A percentile compares a stretch with the other conserved stretches of the same genome.
phyloP scores from a whole-genome alignment of 352 stramenopile genomes.

The Phytophthora tentaculata region DNA sequence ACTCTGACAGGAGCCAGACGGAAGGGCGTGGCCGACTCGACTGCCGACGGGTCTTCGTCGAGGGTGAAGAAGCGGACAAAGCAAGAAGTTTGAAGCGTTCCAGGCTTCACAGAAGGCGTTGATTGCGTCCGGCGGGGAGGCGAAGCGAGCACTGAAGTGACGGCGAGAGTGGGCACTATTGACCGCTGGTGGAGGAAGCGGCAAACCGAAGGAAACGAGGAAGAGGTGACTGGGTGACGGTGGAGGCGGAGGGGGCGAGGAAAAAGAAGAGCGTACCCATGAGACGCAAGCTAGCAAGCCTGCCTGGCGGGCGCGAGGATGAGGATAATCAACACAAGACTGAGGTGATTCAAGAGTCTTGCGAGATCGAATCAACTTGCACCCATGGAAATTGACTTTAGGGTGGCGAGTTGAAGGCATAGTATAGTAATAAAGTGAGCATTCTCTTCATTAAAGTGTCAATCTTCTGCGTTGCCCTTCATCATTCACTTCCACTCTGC shows the following conservation, averaged over 20 bases:
- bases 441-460: constrained; percentile 34
- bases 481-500: neutral
- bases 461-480: neutral
- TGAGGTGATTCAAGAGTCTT: neutral
- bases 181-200: constrained; percentile 16
- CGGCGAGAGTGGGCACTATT: constrained; percentile 7
- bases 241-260: constrained; percentile 28
- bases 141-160: too few relatives aligned
- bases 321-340: constrained; percentile 5
- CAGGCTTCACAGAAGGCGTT: constrained; percentile 24
- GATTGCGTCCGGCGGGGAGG: constrained; percentile 14
- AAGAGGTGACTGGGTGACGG: constrained; percentile 24
- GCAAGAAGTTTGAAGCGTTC: constrained; percentile 58
- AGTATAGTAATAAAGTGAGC: constrained; percentile 51
- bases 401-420: constrained; percentile 16
- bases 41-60: constrained; percentile 44
- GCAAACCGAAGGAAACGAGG: constrained; percentile 30
- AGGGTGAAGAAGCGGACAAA: constrained; percentile 81
- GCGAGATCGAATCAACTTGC: neutral
- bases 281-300: constrained; percentile 33
- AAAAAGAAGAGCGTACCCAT: constrained; percentile 31
- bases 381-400: constrained; percentile 1
- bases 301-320: constrained; percentile 14
- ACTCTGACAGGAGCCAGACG: constrained; percentile 66
- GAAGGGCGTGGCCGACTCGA: constrained; percentile 72